Evolutionary conservation across 2,329 filamentous ascomycete species (phyloP), one percentile per base, ranked within the genome.

Genomic region (Bipolaris cookei): DNA sequence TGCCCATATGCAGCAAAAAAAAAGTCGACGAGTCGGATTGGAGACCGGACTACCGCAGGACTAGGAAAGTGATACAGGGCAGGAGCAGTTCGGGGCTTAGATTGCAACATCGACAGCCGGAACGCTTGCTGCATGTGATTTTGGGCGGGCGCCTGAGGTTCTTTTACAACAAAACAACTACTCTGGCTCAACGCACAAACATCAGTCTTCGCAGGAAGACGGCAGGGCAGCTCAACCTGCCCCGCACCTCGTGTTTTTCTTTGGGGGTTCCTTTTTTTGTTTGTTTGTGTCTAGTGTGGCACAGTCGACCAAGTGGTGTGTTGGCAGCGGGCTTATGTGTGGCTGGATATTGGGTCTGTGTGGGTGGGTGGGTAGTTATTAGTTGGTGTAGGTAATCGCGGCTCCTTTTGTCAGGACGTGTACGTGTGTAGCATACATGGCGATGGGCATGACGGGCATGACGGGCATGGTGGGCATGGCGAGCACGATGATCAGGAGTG

Each of bases 121-220:
- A 58, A 65, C 64, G 69, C 76, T 39, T 77, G 75, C 76, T 78
- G 78, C 76, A 78, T 67, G 64, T 65, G 68, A 69, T 75, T 84
- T 88, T 84, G 85, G 83, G 82, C 83, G 81, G 82, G 80, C 85
- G 86, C 86, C 83, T 86, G 85, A 86, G 84, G 89, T 86, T 84
- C 83, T 91, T 91, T 90, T 89, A 83, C 87, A 91, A 91, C 88
- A 85, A 90, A 91, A 90, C 90, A 73, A 66, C 72, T 67, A 88
- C 84, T 80, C 82, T 88, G 85, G 85, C 86, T 90, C 88, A 90
- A 91, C 88, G 85, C 86, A 86, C 86, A 85, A 86, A 88, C 84
- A 83, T 83, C 82, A 54, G 76, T 80, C 65, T 73, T 68, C 63
- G 53, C 7, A 38, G 58, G 71, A 71, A 64, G 68, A 66, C 77